A percentile compares a stretch with the other conserved stretches of the same genome.
Evolutionary conservation across 2,329 filamentous ascomycete species (phyloP).

Genomic region (Arthroderma uncinatum): DNA sequence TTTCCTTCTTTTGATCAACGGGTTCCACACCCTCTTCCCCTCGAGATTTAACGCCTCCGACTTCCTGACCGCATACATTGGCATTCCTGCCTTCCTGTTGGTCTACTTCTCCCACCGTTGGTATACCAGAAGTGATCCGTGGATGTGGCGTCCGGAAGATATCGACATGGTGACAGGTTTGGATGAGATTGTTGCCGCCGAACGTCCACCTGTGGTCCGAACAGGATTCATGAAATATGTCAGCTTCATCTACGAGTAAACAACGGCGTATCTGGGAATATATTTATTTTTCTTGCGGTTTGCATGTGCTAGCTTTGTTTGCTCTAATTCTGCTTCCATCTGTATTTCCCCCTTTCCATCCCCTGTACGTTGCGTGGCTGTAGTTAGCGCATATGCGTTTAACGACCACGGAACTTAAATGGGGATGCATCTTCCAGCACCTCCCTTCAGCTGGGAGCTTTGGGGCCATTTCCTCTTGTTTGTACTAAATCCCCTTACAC

Average conservation of each 20-base stretch:
- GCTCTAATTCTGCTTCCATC: background rate
- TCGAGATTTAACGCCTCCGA: constrained; percentile 49
- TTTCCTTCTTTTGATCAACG: constrained; percentile 61
- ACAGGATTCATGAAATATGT: constrained; percentile 12
- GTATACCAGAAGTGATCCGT: constrained; percentile 38
- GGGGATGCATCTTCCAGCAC: no score
- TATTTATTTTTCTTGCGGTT: background rate
- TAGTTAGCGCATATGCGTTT: background rate
- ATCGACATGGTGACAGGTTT: constrained; percentile 45
- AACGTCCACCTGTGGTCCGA: constrained; percentile 22
- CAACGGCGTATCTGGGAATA: background rate
- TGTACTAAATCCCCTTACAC: no score
- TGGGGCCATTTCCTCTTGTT: no score
- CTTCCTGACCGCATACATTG: constrained; percentile 59
- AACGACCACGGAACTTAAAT: no score
- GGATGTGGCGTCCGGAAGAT: constrained; percentile 39
- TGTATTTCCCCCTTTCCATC: background rate
- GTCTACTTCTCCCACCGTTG: constrained; percentile 46
- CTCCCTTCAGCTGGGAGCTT: no score
- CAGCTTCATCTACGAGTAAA: constrained; percentile 13
- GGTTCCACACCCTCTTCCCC: constrained; percentile 63
- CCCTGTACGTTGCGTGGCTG: background rate
- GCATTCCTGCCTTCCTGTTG: constrained; percentile 49
- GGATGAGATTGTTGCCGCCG: constrained; percentile 43
- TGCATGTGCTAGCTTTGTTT: background rate